Base-by-base conservation (phyloP, 257 asterid species). In the Avicennia marina region DNA sequence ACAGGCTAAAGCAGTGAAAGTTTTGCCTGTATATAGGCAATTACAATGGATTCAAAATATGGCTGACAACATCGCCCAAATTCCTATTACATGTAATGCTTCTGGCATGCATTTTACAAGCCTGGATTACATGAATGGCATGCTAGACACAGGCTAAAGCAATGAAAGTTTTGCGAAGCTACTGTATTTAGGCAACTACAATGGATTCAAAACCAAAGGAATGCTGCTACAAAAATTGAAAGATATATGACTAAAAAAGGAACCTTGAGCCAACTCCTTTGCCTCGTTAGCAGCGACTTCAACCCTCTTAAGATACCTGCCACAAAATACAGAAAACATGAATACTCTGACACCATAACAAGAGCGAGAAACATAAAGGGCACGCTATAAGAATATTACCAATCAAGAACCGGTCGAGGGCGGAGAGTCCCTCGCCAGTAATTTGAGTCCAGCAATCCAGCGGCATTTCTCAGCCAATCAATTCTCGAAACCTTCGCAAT, bases 391-490 rank as follows among this genome's bases (percentile, higher is more conserved):
- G 12, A 36, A 1, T 15, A 22, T 5, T 58, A 90, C 98, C 98
- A 90, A 68, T 90, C 89, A 38, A 90, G 94, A 73, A 90, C 94
- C 0, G 98, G 98, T 7, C 96, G 87, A 52, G 98, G 98, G 11
- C 65, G 79, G 43, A 87, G 94, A 16, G 91, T 85, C 72, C 94
- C 98, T 40, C 83, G 71, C 98, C 96, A 87, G 44, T 90, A 90
- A 75, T 85, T 87, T 0, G 86, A 67, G 66, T 90, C 96, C 20
- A 83, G 56, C 78, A 90, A 78, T 4, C 96, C 98, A 63, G 96
- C 91, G 48, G 96, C 96, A 73, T 90, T 90, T 69, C 98, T 79
- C 67, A 90, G 75, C 98, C 95, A 87, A 75, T 90, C 98, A 41
- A 81, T 63, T 66, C 98, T 81, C 25, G 98, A 87, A 53, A 90